Conservation (phyloP, 192 early-diverging fungal genomes). For the Coemansia sp. region DNA sequence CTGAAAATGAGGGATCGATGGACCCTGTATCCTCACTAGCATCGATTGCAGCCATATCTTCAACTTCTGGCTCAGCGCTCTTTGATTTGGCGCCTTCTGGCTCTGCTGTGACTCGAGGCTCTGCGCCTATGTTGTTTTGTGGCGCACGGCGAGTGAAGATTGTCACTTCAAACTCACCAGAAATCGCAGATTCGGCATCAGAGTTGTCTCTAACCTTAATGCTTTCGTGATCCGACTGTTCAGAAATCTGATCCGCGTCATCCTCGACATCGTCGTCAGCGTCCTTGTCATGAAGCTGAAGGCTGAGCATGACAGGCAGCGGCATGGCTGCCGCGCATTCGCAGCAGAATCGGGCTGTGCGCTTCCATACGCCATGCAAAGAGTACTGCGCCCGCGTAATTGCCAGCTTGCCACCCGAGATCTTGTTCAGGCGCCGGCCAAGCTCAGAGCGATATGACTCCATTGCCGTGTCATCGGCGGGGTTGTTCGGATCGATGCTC, state of each 20-base stretch:
- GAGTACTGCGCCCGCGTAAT: conserved; percentile 28
- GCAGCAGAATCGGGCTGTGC: conserved; percentile 11
- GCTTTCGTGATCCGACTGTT: neutral
- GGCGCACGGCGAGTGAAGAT: conserved; percentile 12
- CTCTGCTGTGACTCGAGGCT: neutral
- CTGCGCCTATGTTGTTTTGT: neutral
- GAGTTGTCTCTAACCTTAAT: neutral
- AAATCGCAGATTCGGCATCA: conserved; percentile 1
- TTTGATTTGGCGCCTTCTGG: neutral
- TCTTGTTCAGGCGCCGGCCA: conserved; percentile 36
- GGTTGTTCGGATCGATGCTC: neutral
- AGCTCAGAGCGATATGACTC: conserved; percentile 25
- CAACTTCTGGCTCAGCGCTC: neutral
- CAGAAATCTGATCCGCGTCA: neutral
- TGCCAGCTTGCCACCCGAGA: conserved; percentile 37
- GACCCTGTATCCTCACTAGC: conserved; percentile 3
- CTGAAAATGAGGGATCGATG: conserved; percentile 40
- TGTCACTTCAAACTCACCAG: conserved; percentile 34
- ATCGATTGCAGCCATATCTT: too few species aligned
- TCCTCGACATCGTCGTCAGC: neutral
- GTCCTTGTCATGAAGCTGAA: neutral
- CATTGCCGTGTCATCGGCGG: neutral
- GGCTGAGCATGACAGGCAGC: conserved; percentile 6
- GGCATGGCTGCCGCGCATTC: conserved; percentile 15
- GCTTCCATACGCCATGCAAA: conserved; percentile 13